Conservation (phyloP, 2,329 filamentous ascomycete species). For the Teratosphaeria epicoccoides region DNA sequence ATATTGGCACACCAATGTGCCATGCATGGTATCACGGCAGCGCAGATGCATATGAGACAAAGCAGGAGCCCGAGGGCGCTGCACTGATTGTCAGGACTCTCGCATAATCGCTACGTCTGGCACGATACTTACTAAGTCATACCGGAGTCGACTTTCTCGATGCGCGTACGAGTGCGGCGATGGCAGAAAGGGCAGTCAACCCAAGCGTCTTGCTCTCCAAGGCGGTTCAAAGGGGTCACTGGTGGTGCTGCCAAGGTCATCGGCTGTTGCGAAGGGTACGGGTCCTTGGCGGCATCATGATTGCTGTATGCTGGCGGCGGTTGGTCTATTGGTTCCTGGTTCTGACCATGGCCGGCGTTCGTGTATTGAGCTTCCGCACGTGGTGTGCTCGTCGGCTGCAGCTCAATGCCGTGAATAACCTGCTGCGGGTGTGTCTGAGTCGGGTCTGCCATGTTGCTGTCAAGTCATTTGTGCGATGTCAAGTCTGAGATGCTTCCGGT, state of each 20-base stretch:
- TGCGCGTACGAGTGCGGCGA: slow-evolving; percentile 1
- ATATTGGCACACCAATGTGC: slow-evolving; percentile 4
- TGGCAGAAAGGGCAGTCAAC: slow-evolving; percentile 8
- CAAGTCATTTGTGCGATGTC: not conserved
- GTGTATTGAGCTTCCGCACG: not conserved
- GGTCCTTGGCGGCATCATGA: not conserved
- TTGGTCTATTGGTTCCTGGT: not conserved
- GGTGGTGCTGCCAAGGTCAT: not conserved
- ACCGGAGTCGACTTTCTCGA: slow-evolving; percentile 1
- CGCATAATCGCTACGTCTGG: not conserved
- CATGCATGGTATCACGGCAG: slow-evolving; percentile 7
- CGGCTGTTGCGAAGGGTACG: not conserved
- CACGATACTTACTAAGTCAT: slow-evolving; percentile 3
- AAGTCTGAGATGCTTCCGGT: not conserved
- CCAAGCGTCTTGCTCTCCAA: slow-evolving; percentile 2
- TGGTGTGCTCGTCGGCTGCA: not conserved
- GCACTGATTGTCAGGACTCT: not conserved
- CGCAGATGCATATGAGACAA: slow-evolving; percentile 8
- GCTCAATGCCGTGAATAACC: not conserved
- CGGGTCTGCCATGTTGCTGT: no score
- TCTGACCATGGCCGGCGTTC: not conserved
- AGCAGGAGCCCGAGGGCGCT: slow-evolving; percentile 6
- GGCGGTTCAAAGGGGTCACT: not conserved
- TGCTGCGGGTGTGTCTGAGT: no score
- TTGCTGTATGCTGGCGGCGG: not conserved